Evolutionary conservation across 2,329 filamentous ascomycete genomes (phyloP).

Genomic region (Alternaria brassicae): DNA sequence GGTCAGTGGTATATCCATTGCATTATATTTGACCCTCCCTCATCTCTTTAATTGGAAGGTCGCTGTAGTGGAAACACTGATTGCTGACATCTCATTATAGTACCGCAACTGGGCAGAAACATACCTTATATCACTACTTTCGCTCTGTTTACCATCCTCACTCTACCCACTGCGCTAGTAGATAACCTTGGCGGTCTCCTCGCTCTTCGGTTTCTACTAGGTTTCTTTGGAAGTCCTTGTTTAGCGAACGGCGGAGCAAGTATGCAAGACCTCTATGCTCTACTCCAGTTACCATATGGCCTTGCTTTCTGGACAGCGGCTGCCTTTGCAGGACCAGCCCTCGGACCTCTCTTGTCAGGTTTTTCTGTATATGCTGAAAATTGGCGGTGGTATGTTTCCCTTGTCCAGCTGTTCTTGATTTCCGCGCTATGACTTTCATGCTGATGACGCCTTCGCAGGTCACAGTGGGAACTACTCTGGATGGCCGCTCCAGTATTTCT

Average conservation of each 20-base stretch:
- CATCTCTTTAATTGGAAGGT: not conserved
- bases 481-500: constrained; percentile 73
- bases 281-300: constrained; percentile 55
- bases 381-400: constrained; percentile 70
- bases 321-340: constrained; percentile 69
- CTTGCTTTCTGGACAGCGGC: constrained; percentile 56
- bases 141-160: constrained; percentile 71
- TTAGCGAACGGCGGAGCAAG: constrained; percentile 50
- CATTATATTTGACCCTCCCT: too few relatives aligned
- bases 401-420: rapidly evolving
- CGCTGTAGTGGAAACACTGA: not conserved
- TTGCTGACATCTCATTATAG: not conserved
- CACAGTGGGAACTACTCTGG: constrained; percentile 88
- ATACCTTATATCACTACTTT: constrained; percentile 73
- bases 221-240: constrained; percentile 51
- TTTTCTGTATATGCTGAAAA: constrained; percentile 73
- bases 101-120: constrained; percentile 63
- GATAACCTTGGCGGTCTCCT: constrained; percentile 69
- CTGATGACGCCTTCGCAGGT: constrained; percentile 19
- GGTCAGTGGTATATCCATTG: not conserved
- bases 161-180: constrained; percentile 68
- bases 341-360: constrained; percentile 70
- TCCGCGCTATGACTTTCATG: not conserved
- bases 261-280: constrained; percentile 50
- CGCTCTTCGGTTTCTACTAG: constrained; percentile 56